Base-by-base conservation (phyloP, 306 rosid species). In the Fagus crenata region DNA sequence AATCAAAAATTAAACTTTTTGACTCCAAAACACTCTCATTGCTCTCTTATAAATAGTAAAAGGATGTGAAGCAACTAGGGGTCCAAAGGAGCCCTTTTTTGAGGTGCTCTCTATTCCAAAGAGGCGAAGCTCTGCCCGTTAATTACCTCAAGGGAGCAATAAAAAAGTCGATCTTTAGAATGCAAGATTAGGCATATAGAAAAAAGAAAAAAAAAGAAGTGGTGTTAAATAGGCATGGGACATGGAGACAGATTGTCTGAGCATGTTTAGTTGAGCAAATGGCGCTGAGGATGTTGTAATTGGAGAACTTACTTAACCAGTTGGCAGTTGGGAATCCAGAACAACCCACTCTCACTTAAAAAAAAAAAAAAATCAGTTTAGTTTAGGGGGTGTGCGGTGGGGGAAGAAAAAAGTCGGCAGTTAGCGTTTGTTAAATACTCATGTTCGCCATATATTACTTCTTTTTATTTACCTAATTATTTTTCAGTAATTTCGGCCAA, bases 231-330 rank as follows among this genome's bases (percentile, higher is more conserved):
- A 3, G 18, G 42, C 43, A 35, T 36, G 32, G 35, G 37, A 71
- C 43, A 71, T 49, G 61, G 43, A 65, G 75, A 51, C 4, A 31
- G 63, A 35, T 33, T 13, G 75, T 49, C 14, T 11, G 46, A 54
- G 35, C 67, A 53, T 72, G 67, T 72, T 72, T 35, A 15, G 4
- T 2, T 17, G 76, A 72, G 76, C 9, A 72, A 36, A 41, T 9
- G 46, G 17, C 67, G 67, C 76, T 67, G 67, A 72, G 33, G 53
- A 11, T 54, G 43, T 15, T n/a, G 76, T 53, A n/a, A 5, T 37
- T 15, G 49, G 12, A 37, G 31, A 37, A 64, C 46, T 4, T 36
- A 15, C 46, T 14, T 33, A 14, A 35, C 15, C 14, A 15, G 12
- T 37, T 64, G 69, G 42, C 69, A 72, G 7, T 72, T 53, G 18